Conservation (phyloP, 2,329 filamentous ascomycete genomes). For the Arthrobotrys musiformis region DNA sequence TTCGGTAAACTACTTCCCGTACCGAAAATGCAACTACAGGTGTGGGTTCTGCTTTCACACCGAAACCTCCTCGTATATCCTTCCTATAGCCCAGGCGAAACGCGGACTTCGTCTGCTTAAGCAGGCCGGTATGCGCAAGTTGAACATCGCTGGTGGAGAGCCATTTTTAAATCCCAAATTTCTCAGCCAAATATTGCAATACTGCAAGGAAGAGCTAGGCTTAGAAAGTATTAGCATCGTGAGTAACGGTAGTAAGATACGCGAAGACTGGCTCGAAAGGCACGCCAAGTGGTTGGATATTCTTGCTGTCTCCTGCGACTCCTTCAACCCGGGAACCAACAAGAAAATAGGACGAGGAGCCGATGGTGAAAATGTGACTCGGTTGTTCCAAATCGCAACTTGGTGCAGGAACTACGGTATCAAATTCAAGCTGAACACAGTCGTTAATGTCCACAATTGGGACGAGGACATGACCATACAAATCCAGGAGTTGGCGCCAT, state of each 20-base stretch:
- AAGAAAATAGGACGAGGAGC: constrained; percentile 66
- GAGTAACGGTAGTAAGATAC: constrained; percentile 67
- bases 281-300: constrained; percentile 67
- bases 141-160: constrained; percentile 70
- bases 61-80: constrained; percentile 65
- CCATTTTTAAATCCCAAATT: constrained; percentile 67
- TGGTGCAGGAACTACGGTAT: constrained; percentile 66
- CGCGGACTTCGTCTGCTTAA: constrained; percentile 65
- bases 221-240: constrained; percentile 69
- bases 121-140: constrained; percentile 68
- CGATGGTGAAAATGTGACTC: constrained; percentile 64
- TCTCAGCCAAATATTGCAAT: constrained; percentile 65
- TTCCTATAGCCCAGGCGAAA: constrained; percentile 63
- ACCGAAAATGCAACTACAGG: constrained; percentile 58
- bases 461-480: constrained; percentile 66
- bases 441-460: constrained; percentile 66
- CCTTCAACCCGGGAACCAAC: constrained; percentile 67
- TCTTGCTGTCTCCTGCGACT: constrained; percentile 69
- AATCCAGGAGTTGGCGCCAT: constrained; percentile 59
- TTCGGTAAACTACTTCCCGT: constrained; percentile 4
- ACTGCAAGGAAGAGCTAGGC: constrained; percentile 66
- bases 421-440: constrained; percentile 71
- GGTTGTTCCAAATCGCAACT: constrained; percentile 64
- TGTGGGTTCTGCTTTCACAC: constrained; percentile 72
- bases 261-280: constrained; percentile 63